phyloP scores from a whole-genome alignment of 2,329 filamentous ascomycete species.

The Fusarium sp. region DNA sequence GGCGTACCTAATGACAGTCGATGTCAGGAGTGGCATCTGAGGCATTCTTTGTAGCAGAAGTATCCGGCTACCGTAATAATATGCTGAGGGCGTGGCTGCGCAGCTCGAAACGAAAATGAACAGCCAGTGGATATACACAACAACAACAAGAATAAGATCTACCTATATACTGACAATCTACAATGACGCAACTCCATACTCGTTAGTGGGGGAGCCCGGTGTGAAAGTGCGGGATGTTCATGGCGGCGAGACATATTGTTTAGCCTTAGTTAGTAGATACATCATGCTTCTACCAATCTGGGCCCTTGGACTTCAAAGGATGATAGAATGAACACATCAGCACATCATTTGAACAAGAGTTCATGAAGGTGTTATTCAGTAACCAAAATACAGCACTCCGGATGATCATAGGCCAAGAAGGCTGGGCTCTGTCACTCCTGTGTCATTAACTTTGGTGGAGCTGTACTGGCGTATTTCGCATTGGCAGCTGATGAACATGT shows the following conservation, averaged over 20 bases:
- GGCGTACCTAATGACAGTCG: slow-evolving; percentile 1
- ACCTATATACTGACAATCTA: background rate
- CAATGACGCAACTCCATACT: background rate
- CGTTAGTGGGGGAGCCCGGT: background rate
- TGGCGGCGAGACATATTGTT: background rate
- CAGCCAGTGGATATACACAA: background rate
- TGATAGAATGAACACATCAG: background rate
- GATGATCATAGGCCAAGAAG: background rate
- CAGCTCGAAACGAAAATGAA: background rate
- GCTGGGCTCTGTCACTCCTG: background rate
- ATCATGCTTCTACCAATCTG: background rate
- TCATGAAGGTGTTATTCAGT: background rate
- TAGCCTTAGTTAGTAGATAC: background rate
- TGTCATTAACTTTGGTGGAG: background rate
- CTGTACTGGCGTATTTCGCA: background rate
- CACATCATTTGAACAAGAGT: background rate
- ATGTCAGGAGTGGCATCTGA: background rate
- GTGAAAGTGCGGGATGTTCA: background rate
- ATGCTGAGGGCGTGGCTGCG: background rate
- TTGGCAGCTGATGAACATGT: background rate
- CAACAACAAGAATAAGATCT: background rate
- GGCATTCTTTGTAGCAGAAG: slow-evolving; percentile 13
- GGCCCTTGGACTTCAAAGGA: background rate
- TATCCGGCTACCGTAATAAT: background rate
- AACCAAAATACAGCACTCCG: background rate